Base-by-base conservation (phyloP, 192 early-diverging fungal species). In the Coemansia sp. region DNA sequence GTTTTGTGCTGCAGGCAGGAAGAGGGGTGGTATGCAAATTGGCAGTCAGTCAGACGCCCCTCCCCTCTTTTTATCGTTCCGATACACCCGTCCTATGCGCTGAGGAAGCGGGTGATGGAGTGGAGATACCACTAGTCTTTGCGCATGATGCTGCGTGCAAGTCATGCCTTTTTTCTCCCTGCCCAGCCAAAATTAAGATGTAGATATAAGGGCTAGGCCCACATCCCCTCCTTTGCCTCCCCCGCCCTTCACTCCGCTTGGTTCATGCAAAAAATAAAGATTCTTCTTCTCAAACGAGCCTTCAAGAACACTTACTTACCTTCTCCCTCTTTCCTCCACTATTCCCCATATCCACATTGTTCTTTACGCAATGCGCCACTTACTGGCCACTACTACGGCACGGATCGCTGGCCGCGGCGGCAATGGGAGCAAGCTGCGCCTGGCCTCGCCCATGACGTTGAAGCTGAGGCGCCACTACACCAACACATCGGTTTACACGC, bases 401-500 rank as follows among this genome's bases (percentile, higher is more conserved):
- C 51, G 24, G 51, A 55, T 55, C 51, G 51, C 13, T 0, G 16
- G 24, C 51, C 14, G 23, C 24, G 28, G 5, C 20, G 20, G 45
- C 37, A 38, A 9, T 38, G 37, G 37, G 37, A 38, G 37, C 37
- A 38, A 38, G 26, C 26, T 28, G 24, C 51, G 51, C 26, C 21
- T 31, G 28, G 26, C 51, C 10, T 3, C 51, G 51, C 21, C 51
- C 14, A 13, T 55, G 51, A 26, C 21, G 10, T 23, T 26, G 48
- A 51, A 13, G 14, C 45, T 51, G 26, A 35, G 33, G 23, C 74
- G 74, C 34, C 20, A 38, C n/a, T 78, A 78, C 57, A 78, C 76
- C 59, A 78, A 78, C 60, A 73, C 76, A 28, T 69, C 70, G 14
- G 76, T 78, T 56, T 78, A 78, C 50, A 73, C 76, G 21, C 70